Evolutionary conservation across 148 eudicot genomes (phyloP).

Genomic region (Hydrangea macrophylla): DNA sequence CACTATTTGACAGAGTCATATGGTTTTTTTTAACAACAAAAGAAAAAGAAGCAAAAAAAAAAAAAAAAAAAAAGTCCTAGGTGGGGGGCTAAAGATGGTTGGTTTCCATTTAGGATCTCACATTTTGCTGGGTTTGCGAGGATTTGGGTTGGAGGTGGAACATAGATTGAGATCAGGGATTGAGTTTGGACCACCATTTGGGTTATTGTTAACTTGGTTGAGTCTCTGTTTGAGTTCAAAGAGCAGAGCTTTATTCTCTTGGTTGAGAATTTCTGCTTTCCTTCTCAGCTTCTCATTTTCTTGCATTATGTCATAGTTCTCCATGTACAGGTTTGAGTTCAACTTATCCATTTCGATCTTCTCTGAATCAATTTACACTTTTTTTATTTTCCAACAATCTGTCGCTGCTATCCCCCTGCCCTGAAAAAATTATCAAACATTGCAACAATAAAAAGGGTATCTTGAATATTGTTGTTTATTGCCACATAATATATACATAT

Average conservation of each 20-base stretch:
- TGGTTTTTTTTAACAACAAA: neutral
- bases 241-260: slow-evolving; percentile 79
- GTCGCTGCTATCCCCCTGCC: neutral
- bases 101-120: neutral
- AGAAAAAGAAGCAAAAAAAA: neutral
- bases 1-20: too few relatives aligned
- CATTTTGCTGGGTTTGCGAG: slow-evolving; percentile 24
- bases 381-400: too few relatives aligned
- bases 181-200: slow-evolving; percentile 24
- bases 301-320: slow-evolving; percentile 84
- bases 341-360: slow-evolving; percentile 61
- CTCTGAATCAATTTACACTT: neutral
- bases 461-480: neutral
- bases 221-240: slow-evolving; percentile 61
- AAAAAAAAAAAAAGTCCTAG: slow-evolving; percentile 7
- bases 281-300: slow-evolving; percentile 84
- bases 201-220: slow-evolving; percentile 19
- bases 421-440: slow-evolving; percentile 3
- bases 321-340: slow-evolving; percentile 80
- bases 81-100: slow-evolving; percentile 21
- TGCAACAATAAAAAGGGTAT: neutral
- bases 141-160: slow-evolving; percentile 31
- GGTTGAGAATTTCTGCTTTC: slow-evolving; percentile 71
- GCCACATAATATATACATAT: neutral
- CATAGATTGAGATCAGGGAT: slow-evolving; percentile 36